Base-by-base conservation (phyloP, 2,329 filamentous ascomycete species). In the Colletotrichum neosansevieriae region DNA sequence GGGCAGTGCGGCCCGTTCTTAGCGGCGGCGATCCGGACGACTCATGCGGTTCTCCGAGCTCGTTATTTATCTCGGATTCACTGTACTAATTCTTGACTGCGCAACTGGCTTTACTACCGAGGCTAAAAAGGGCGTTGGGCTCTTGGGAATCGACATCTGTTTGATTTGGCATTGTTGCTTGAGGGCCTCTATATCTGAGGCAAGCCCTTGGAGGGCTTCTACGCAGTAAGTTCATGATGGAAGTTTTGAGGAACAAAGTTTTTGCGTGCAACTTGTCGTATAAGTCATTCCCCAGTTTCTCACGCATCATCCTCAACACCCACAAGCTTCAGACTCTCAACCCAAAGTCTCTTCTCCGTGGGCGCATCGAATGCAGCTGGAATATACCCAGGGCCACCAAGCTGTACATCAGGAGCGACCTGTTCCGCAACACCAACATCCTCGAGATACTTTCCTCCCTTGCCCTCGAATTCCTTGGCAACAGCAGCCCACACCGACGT, bases 401-500 rank as follows among this genome's bases (percentile, higher is more conserved):
- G 45, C 12, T 44, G 29, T 17, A 3, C 7, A 21, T 67, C 58
- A 13, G 69, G 66, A 6, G 63, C 45, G 1, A 63, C 70, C 12
- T 54, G 50, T 11, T 58, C 53, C 7, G 65, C 76, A 71, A 80
- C 76, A n/a, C 75, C 73, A 70, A 81, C 82, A 66, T 86, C 74
- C 15, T 76, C 76, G 29, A 86, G 71, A 71, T 85, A 86, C 68
- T 76, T 79, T 3, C 83, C 84, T 3, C 83, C 85, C 69, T 78
- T 81, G 2, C 77, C 80, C 73, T 85, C 81, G 76, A 78, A 81
- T 29, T 79, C 79, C 58, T 75, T 77, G 2, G 73, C 77, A 3
- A 82, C 71, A 0, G 82, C 83, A 0, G 82, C 83, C 76, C 78
- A 83, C 0, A 84, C 77, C 3, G 78, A 78, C 10, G 84, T 86